These are phyloP conservation scores for Saturnispora saitoi DNA, from an alignment of 805 yeast species.

Conservation along the genomic window DNA sequence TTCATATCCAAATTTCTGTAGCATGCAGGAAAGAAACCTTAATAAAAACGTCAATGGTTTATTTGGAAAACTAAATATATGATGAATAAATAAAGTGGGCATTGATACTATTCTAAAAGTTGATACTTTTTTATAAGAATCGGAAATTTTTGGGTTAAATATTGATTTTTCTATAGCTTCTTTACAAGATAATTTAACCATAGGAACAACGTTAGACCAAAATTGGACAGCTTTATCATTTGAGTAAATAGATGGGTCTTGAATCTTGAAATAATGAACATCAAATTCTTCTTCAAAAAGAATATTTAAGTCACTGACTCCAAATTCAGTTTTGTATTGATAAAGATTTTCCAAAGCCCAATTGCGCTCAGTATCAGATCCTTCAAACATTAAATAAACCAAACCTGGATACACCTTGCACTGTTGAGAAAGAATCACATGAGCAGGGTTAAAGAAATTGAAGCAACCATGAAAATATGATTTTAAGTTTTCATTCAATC, in stretches of 20 bases:
- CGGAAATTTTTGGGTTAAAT: constrained; percentile 21
- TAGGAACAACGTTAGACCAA: constrained; percentile 36
- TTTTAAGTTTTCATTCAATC: constrained; percentile 31
- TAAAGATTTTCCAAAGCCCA: constrained; percentile 39
- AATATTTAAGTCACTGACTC: constrained; percentile 22
- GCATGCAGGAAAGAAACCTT: constrained; percentile 39
- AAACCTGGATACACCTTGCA: constrained; percentile 37
- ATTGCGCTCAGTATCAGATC: constrained; percentile 33
- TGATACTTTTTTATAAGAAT: constrained; percentile 16
- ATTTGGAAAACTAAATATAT: constrained; percentile 41
- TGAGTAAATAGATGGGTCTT: constrained; percentile 41
- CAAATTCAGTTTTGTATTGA: constrained; percentile 14
- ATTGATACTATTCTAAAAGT: constrained; percentile 30
- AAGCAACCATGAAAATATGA: constrained; percentile 32
- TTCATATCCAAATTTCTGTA: constrained; percentile 33
- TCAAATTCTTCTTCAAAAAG: constrained; percentile 49
- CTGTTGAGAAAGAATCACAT: constrained; percentile 15
- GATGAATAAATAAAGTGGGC: constrained; percentile 38
- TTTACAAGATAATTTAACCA: constrained; percentile 30
- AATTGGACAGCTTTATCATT: constrained; percentile 35
- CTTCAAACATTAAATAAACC: constrained; percentile 48
- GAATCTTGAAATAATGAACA: constrained; percentile 42
- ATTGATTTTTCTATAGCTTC: constrained; percentile 28
- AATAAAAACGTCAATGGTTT: constrained; percentile 47
- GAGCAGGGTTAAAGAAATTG: constrained; percentile 14